Evolutionary conservation across 2,329 filamentous ascomycete species (phyloP), one percentile per base, ranked within the genome.

Genomic region (Claviceps sp.): DNA sequence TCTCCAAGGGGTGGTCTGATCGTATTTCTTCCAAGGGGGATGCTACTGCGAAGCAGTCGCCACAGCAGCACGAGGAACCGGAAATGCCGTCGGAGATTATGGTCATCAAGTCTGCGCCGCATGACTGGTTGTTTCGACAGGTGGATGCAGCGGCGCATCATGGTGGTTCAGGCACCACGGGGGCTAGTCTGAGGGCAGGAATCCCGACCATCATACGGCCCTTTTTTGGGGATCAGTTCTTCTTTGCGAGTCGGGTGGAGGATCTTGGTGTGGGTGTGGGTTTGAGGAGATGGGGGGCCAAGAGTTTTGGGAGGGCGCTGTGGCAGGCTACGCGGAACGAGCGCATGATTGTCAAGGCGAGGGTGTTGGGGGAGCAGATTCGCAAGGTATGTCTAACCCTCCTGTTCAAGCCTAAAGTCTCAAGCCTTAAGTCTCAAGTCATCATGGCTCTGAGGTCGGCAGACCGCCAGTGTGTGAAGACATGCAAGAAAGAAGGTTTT

Each of bases 181-280:
- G 93, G 2, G 93, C 93, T 1, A 95, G 89, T 65, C 73, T 98
- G 48, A 79, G 93, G 50, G 90, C 90, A 0, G 93, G 93, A 2
- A 81, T 95, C 5, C 93, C 93, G 0, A 97, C 93, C 0, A 90
- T 98, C 57, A 86, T 97, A 63, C 87, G 91, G 55, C 93, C 93
- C 0, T 98, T 97, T 72, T 98, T 98, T 63, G 93, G 93, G 5
- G 93, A 98, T 61, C 93, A 98, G 64, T 96, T 86, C 74, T 98
- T 98, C 73, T 97, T 95, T 61, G 93, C 89, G 6, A 80, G 77
- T 34, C 79, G 93, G 4, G 86, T 97, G 1, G 89, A 97, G 65
- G 91, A 97, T 62, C 74, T 98, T 5, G 91, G 93, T 0, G 93
- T 97, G 2, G 93, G 93, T 0, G 83, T 95, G 20, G 88, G 84